Evolutionary conservation across 2,329 filamentous ascomycete species (phyloP).

Genomic region (Penicillium sclerotigenum): DNA sequence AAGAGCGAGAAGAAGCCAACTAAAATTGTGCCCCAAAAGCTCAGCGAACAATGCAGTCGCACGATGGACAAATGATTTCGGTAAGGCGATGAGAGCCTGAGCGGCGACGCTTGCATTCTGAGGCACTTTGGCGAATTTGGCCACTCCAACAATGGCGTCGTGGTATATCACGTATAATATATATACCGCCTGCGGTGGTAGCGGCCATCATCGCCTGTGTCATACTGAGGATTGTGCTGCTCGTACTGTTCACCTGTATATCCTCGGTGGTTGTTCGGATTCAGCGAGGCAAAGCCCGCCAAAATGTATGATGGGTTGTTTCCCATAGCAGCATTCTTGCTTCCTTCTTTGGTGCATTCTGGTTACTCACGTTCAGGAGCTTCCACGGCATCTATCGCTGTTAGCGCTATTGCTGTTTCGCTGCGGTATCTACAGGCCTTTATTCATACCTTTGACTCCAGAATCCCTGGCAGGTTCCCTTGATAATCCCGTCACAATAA

Average conservation of each 20-base stretch:
- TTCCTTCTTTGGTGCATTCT: conserved; percentile 8
- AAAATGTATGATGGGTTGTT: conserved; percentile 13
- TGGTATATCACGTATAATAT: conserved; percentile 38
- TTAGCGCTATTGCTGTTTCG: not conserved
- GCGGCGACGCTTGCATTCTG: conserved; percentile 18
- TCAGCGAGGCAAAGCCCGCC: conserved; percentile 10
- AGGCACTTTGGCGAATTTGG: conserved; percentile 12
- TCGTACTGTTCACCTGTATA: conserved; percentile 13
- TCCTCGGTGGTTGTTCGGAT: conserved; percentile 5
- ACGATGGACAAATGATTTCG: conserved; percentile 23
- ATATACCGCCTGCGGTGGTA: conserved; percentile 33
- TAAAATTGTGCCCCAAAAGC: conserved; percentile 35
- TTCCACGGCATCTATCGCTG: not conserved
- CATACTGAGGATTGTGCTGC: conserved; percentile 49
- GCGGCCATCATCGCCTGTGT: conserved; percentile 43
- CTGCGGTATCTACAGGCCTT: too few relatives aligned
- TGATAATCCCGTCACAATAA: not conserved
- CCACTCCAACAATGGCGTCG: conserved; percentile 31
- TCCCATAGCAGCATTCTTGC: conserved; percentile 10
- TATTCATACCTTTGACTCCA: not conserved
- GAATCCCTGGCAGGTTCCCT: not conserved
- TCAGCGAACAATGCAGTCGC: conserved; percentile 39
- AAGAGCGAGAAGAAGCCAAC: conserved; percentile 35
- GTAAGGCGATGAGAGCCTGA: conserved; percentile 30
- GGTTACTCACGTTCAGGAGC: not conserved